Percentiles rank a stretch among this genome's conserved stretches.
phyloP scores from a whole-genome alignment of 495 filamentous ascomycete species.

The Daldinia childiae region DNA sequence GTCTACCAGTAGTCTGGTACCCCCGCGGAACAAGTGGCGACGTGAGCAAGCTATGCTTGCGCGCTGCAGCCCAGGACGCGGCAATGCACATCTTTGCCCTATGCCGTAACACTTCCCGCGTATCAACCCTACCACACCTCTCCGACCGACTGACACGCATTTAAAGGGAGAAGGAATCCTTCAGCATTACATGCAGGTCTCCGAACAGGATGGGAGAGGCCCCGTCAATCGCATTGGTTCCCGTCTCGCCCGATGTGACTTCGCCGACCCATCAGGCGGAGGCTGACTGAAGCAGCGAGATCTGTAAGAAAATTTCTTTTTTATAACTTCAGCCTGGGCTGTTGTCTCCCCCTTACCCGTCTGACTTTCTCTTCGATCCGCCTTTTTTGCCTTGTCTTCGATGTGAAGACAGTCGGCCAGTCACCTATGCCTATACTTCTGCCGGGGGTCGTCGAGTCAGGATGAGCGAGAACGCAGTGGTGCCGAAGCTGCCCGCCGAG shows the following conservation, averaged over 20 bases:
- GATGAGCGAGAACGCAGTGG: constrained; percentile 40
- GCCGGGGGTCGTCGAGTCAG: background rate
- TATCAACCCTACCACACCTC: constrained; percentile 24
- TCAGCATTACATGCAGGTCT: background rate
- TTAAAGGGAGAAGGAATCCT: constrained; percentile 26
- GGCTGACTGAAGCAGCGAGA: background rate
- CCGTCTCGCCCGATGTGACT: constrained; percentile 11
- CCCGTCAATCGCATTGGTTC: constrained; percentile 12
- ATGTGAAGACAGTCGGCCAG: background rate
- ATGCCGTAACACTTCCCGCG: constrained; percentile 30
- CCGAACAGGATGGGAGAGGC: constrained; percentile 15
- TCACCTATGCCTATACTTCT: constrained; percentile 13
- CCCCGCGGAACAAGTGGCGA: constrained; percentile 14
- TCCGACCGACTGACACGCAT: constrained; percentile 20
- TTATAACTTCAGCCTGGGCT: constrained; percentile 6
- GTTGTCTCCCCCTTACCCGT: background rate
- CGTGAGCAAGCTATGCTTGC: constrained; percentile 19
- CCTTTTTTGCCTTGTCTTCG: background rate
- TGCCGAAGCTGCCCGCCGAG: constrained; percentile 43
- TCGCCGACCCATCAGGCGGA: constrained; percentile 9
- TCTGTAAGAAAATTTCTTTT: background rate
- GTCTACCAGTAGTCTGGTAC: constrained; percentile 19
- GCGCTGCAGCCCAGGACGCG: constrained; percentile 20
- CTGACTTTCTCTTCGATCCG: background rate
- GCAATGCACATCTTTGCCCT: constrained; percentile 32